Evolutionary conservation across 2,329 filamentous ascomycete genomes (phyloP), one percentile per base, ranked within the genome.

Genomic region (Ophiostoma ulmi): DNA sequence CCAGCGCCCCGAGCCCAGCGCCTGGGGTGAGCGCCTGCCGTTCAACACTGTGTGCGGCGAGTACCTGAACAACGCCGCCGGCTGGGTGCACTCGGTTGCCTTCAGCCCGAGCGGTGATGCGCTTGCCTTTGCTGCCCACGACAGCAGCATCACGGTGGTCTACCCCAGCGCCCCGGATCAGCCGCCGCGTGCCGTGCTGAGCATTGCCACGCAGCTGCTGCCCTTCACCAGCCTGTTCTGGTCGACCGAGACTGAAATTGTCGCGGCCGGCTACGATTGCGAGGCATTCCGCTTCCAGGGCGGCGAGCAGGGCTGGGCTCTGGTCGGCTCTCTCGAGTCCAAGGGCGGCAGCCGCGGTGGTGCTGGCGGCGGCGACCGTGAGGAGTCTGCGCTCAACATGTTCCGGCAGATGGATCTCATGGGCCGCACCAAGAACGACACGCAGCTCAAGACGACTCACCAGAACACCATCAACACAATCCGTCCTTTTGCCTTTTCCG

Each of bases 41-140:
- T 99, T 99, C 85, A 97, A 97, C 83, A 99, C 95, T 4, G 93
- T 99, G 68, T 99, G 95, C 77, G 95, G 95, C 77, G 95, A 99
- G 81, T 99, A 88, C 78, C 80, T 97, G 76, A 99, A 99, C 80
- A 94, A 95, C 80, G 96, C 94, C 1, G 95, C 95, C 38, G 95
- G 95, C 22, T 99, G 95, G 95, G 89, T 99, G 3, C 95, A 98
- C 82, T 90, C 91, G 41, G 92, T 97, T 17, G 90, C 91, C 17
- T 99, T 99, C 81, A 97, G 93, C 2, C 95, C 95, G 0, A 93
- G 90, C 75, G 95, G 95, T 70, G 88, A 97, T 77, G 93, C 91
- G n/a, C 86, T 99, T 65, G 95, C 95, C 0, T 99, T 97, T 80
- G 90, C 92, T 26, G 91, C 93, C 3, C 96, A 99, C 78, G 95